Base-by-base conservation (phyloP, 768 basidiomycete species). In the Leucosporidium yakuticum region DNA sequence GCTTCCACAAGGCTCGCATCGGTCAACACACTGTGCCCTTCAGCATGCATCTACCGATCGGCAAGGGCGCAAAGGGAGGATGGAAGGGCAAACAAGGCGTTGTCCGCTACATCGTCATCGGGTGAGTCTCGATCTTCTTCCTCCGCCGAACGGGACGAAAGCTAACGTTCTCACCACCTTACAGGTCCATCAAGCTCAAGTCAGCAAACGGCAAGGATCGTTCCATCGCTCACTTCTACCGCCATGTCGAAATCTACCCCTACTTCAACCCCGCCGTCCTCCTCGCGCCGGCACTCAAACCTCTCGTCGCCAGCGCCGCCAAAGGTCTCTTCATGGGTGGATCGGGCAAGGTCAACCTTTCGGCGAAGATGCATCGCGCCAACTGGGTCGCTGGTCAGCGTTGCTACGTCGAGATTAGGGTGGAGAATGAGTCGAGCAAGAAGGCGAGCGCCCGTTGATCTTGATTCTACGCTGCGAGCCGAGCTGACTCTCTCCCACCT, bases 141-240 rank as follows among this genome's bases (percentile, higher is more conserved):
- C 54, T 9, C 31, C 4, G 54, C 31, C 4, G 54, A 59, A 64
- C 31, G 25, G 65, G 9, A 63, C 58, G 25, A 59, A 63, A 17
- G 55, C 48, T 29, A 20, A 31, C 34, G 25, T 8, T 25, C 25
- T 34, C 39, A 15, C 67, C 36, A n/a, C 25, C 57, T 63, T 44
- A 8, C 68, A 89, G 89, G 8, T 89, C 88, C 15, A 79, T 90
- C 73, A 88, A 88, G 78, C 83, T 94, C 65, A 88, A 87, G 77
- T 85, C 89, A 62, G 75, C 84, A 3, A 79, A 81, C 21, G 84
- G 84, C 6, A 80, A 81, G 32, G 83, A 83, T 72, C 82, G 84
- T 20, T 90, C 89, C 4, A 87, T 94, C 44, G 88, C 91, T 5
- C 92, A 96, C 78, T 92, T 94, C 77, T 95, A 93, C 77, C 85